Conservation (phyloP, 768 basidiomycete genomes). For the Termitomyces titanicus region DNA sequence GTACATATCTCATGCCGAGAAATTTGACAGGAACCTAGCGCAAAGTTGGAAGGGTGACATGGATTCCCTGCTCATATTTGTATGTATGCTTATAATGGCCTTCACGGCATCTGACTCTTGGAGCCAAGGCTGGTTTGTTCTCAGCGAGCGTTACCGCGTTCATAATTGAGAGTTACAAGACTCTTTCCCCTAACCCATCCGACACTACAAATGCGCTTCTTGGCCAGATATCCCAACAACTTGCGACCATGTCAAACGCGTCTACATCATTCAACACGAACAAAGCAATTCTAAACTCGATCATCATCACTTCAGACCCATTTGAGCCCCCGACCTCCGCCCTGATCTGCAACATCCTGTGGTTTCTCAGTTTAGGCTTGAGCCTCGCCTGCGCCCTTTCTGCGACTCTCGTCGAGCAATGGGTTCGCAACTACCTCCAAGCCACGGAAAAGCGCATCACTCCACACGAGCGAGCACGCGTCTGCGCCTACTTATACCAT, state of each 20-base stretch:
- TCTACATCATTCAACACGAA: not conserved
- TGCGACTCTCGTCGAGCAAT: constrained; percentile 34
- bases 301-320: not conserved
- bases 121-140: not conserved
- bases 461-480: not conserved
- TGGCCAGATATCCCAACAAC: not conserved
- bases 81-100: not conserved
- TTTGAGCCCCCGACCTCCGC: not conserved
- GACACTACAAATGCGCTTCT: not conserved
- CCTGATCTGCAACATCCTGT: constrained; percentile 37
- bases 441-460: not conserved
- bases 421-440: constrained; percentile 28
- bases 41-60: not conserved
- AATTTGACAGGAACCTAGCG: not conserved
- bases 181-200: not conserved
- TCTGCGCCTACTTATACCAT: not conserved
- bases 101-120: not conserved
- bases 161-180: not conserved
- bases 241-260: not conserved
- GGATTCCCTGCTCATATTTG: not conserved
- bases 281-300: not conserved
- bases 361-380: constrained; percentile 20
- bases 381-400: constrained; percentile 38
- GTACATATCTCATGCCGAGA: not conserved
- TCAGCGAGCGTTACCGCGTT: not conserved